phyloP scores from a whole-genome alignment of 495 filamentous ascomycete species.

The Astrothelium macrocarpum region DNA sequence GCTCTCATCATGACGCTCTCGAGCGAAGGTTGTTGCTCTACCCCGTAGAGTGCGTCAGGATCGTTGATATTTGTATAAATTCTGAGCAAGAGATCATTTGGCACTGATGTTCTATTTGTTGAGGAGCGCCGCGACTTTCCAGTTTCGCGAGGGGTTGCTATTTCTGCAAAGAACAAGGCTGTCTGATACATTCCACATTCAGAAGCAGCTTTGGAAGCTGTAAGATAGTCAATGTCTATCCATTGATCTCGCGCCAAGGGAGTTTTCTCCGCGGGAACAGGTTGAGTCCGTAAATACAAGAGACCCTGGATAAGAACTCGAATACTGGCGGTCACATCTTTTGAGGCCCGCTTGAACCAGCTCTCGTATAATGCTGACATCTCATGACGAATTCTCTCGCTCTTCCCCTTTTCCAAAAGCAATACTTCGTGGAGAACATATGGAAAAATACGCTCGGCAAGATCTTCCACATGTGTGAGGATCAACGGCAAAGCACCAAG shows the following conservation, averaged over 20 bases:
- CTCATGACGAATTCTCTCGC: slow-evolving; percentile 37
- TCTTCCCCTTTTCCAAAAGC: slow-evolving; percentile 43
- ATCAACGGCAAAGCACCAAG: slow-evolving; percentile 55
- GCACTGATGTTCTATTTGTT: slow-evolving; percentile 35
- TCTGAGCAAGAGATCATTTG: slow-evolving; percentile 58
- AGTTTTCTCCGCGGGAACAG: slow-evolving; percentile 61
- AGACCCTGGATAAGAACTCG: slow-evolving; percentile 65
- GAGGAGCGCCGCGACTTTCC: slow-evolving; percentile 55
- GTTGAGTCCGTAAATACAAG: slow-evolving; percentile 80
- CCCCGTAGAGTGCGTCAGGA: slow-evolving; percentile 92
- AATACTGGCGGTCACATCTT: slow-evolving; percentile 37
- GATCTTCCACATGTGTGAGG: slow-evolving; percentile 49
- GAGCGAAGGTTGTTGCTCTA: slow-evolving; percentile 66
- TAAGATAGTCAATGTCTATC: slow-evolving; percentile 71
- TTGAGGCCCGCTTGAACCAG: slow-evolving; percentile 41
- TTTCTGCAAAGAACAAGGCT: slow-evolving; percentile 73
- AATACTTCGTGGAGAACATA: slow-evolving; percentile 61
- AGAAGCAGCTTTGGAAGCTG: slow-evolving; percentile 66
- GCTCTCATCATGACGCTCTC: slow-evolving; percentile 66
- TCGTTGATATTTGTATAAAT: slow-evolving; percentile 91
- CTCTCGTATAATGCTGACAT: slow-evolving; percentile 41
- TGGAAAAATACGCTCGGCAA: slow-evolving; percentile 38
- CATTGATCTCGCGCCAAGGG: slow-evolving; percentile 70
- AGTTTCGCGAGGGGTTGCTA: slow-evolving; percentile 44
- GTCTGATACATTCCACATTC: slow-evolving; percentile 79